These are phyloP conservation scores for Didymella pinodella DNA, from an alignment of 2,329 filamentous ascomycete species.

Conservation along the genomic window DNA sequence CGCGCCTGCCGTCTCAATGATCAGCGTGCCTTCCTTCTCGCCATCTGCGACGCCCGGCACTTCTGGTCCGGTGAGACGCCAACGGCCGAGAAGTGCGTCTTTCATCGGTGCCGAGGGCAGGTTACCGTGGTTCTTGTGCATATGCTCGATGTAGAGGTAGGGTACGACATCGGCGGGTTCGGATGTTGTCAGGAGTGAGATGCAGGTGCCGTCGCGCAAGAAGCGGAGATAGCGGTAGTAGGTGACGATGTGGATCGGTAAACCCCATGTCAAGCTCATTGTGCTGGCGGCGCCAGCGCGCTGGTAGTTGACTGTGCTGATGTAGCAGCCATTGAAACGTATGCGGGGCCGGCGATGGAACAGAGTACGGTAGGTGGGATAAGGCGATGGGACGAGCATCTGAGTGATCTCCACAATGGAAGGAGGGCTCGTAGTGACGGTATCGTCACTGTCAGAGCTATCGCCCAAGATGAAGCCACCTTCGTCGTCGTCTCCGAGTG, in stretches of 20 bases:
- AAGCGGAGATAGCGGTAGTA: conserved; percentile 98
- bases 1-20: conserved; percentile 87
- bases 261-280: conserved; percentile 75
- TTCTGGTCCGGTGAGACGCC: conserved; percentile 67
- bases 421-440: conserved; percentile 10
- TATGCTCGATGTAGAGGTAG: conserved; percentile 75
- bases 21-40: conserved; percentile 57
- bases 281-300: conserved; percentile 78
- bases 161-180: conserved; percentile 90
- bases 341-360: conserved; percentile 85
- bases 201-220: conserved; percentile 84
- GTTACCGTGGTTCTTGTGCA: conserved; percentile 58
- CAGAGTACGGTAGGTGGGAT: conserved; percentile 65
- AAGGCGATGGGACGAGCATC: conserved; percentile 47
- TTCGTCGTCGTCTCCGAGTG: conserved; percentile 48
- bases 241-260: conserved; percentile 91
- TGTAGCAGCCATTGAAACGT: conserved; percentile 95
- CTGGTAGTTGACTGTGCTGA: conserved; percentile 94
- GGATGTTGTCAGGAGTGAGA: conserved; percentile 80
- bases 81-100: conserved; percentile 70
- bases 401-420: conserved; percentile 36
- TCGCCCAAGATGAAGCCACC: conserved; percentile 43
- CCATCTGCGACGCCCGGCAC: conserved; percentile 17
- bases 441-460: conserved; percentile 27
- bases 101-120: conserved; percentile 68